Conservation (phyloP, 352 stramenopile species). For the Phytophthora gonapodyides region DNA sequence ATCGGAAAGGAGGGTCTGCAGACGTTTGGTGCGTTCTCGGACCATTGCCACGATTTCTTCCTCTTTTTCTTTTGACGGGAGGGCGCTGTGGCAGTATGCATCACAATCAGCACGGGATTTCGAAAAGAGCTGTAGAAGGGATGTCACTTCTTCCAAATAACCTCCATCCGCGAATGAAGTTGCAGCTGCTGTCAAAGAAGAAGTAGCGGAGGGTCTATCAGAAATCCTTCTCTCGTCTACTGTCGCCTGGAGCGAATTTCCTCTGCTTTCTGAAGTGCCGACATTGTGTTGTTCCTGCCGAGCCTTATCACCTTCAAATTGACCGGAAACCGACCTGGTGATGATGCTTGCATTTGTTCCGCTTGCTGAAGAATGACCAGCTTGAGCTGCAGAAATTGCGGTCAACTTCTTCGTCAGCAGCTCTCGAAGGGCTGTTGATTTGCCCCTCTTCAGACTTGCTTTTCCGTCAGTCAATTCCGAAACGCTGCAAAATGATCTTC, state of each 20-base stretch:
- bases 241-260: constrained; percentile 9
- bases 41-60: constrained; percentile 82
- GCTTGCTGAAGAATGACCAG: constrained; percentile 11
- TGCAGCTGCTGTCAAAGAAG: not conserved
- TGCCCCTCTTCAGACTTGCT: constrained; percentile 45
- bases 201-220: constrained; percentile 16
- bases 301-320: constrained; percentile 32
- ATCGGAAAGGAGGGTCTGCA: constrained; percentile 70
- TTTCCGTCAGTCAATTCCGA: constrained; percentile 53
- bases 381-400: constrained; percentile 31
- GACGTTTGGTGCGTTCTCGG: constrained; percentile 66
- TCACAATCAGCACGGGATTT: constrained; percentile 74
- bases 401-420: constrained; percentile 62
- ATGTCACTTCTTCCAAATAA: constrained; percentile 50
- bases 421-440: constrained; percentile 50
- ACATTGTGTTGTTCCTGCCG: constrained; percentile 21
- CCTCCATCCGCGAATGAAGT: constrained; percentile 21
- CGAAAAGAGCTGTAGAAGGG: constrained; percentile 70
- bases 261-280: constrained; percentile 24
- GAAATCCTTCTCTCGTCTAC: constrained; percentile 20
- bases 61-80: constrained; percentile 70
- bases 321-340: constrained; percentile 28
- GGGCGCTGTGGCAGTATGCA: constrained; percentile 64
- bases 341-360: constrained; percentile 16
- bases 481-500: constrained; percentile 75